A percentile compares a stretch with the other conserved stretches of the same genome.
These are phyloP conservation scores for Blastobotrys petasosporus DNA, from an alignment of 1,139 yeast genomes.

Conservation along the genomic window DNA sequence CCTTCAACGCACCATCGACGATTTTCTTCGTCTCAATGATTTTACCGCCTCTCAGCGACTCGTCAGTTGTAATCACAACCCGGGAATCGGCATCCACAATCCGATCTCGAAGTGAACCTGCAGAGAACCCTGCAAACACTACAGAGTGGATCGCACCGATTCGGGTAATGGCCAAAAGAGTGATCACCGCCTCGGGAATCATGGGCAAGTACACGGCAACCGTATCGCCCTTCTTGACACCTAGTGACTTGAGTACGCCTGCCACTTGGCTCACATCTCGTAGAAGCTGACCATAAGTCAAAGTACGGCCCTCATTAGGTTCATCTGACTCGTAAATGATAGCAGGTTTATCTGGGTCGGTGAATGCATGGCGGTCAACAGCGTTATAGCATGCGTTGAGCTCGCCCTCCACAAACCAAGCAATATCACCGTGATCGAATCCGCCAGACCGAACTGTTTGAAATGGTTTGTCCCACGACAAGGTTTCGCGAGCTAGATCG, in stretches of 20 bases:
- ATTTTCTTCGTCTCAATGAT: constrained; percentile 85
- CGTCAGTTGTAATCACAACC: constrained; percentile 91
- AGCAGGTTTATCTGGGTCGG: constrained; percentile 78
- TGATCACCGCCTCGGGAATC: constrained; percentile 92
- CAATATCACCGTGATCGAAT: constrained; percentile 70
- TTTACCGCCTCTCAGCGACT: constrained; percentile 95
- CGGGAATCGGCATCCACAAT: constrained; percentile 82
- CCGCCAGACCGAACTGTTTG: constrained; percentile 62
- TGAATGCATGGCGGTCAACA: constrained; percentile 92
- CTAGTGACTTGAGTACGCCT: constrained; percentile 79
- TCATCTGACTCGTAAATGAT: constrained; percentile 94
- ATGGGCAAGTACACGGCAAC: constrained; percentile 96
- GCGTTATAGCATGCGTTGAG: constrained; percentile 92
- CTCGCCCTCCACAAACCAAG: constrained; percentile 94
- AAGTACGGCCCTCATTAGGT: constrained; percentile 58
- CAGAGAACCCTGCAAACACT: constrained; percentile 93
- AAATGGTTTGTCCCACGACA: constrained; percentile 84
- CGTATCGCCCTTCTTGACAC: constrained; percentile 87
- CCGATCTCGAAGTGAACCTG: constrained; percentile 90
- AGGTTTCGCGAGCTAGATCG: constrained; percentile 66
- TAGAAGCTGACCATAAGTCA: constrained; percentile 83
- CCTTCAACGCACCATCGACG: constrained; percentile 84
- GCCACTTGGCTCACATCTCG: constrained; percentile 86
- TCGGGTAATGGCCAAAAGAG: constrained; percentile 92
- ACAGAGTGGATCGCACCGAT: constrained; percentile 96